Percentiles rank a stretch among this genome's conserved stretches.
phyloP scores from a whole-genome alignment of 768 basidiomycete genomes.

The Clitopilus passeckerianus region DNA sequence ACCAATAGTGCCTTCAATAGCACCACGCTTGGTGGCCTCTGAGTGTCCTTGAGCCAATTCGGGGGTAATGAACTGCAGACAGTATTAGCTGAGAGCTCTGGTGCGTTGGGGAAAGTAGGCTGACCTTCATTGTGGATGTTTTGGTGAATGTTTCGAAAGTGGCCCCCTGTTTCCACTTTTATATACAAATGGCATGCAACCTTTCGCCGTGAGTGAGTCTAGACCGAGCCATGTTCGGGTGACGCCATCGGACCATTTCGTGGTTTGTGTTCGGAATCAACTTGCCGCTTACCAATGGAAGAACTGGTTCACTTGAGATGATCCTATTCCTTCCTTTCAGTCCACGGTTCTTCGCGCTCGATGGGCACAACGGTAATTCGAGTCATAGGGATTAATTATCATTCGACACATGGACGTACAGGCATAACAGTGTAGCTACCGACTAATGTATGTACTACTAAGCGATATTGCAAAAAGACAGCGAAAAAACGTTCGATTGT shows the following conservation, averaged over 20 bases:
- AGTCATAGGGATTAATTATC: neutral
- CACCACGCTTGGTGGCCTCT: conserved; percentile 55
- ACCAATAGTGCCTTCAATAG: conserved; percentile 50
- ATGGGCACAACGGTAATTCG: neutral
- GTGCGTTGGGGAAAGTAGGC: neutral
- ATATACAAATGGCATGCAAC: neutral
- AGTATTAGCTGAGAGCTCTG: neutral
- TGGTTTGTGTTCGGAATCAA: neutral
- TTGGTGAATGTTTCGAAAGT: neutral
- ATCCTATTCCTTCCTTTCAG: neutral
- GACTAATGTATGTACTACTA: neutral
- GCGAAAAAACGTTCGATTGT: neutral
- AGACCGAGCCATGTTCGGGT: neutral
- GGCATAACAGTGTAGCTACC: conserved; percentile 8
- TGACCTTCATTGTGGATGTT: conserved; percentile 26
- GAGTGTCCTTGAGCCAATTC: conserved; percentile 50
- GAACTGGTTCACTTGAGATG: neutral
- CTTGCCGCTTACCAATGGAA: neutral
- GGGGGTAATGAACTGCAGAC: conserved; percentile 24
- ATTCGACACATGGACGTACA: neutral
- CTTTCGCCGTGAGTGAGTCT: neutral
- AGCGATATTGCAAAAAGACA: neutral
- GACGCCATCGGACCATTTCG: neutral
- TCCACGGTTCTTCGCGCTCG: neutral
- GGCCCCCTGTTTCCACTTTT: neutral